Conservation (phyloP, 352 stramenopile species). For the Pythium scleroteichum region DNA sequence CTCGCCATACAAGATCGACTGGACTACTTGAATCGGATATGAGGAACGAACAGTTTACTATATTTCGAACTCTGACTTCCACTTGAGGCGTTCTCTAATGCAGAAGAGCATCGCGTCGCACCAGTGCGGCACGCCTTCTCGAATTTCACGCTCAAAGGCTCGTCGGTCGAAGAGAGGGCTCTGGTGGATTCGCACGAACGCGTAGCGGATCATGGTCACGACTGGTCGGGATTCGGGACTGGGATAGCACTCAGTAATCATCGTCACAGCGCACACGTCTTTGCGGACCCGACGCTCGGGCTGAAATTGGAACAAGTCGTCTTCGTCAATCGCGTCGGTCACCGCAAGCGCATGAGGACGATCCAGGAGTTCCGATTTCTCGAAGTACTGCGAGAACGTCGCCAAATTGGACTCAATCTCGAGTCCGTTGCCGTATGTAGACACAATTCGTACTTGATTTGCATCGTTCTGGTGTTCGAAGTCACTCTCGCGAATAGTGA, state of each 20-base stretch:
- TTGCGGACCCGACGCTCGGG: slow-evolving; percentile 9
- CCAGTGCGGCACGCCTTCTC: no score
- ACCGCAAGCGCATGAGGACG: no score
- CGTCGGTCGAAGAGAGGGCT: no score
- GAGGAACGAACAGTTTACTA: background rate
- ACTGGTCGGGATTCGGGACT: no score
- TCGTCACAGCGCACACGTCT: background rate
- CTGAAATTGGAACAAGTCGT: slow-evolving; percentile 26
- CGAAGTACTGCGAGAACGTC: slow-evolving; percentile 1
- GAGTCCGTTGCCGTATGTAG: no score
- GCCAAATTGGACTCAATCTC: background rate
- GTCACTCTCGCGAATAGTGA: slow-evolving; percentile 9
- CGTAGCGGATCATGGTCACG: slow-evolving; percentile 1
- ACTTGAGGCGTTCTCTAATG: background rate
- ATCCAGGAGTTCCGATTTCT: slow-evolving; percentile 1
- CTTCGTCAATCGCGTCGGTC: slow-evolving; percentile 17
- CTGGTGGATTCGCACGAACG: background rate
- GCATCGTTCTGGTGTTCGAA: no score
- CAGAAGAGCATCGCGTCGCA: background rate
- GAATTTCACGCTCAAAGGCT: no score
- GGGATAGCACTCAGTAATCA: background rate
- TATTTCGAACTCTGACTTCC: background rate
- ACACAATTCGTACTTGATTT: no score
- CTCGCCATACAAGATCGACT: background rate
- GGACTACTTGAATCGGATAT: background rate